phyloP scores from a whole-genome alignment of 345 rosid genomes.

The Salix koriyanagi region DNA sequence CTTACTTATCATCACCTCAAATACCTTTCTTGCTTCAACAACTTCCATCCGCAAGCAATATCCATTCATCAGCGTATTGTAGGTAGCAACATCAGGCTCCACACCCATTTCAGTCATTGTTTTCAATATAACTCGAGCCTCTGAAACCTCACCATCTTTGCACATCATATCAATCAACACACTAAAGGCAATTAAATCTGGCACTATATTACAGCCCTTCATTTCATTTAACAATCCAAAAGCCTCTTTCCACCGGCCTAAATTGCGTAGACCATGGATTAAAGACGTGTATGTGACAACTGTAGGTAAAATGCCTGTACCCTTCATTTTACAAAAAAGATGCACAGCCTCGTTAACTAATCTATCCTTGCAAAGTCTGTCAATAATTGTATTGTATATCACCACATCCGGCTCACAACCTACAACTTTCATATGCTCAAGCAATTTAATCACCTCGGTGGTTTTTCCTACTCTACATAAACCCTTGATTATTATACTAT shows the following conservation, averaged over 20 bases:
- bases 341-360: conserved; percentile 18
- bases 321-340: conserved; percentile 21
- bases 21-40: too few species aligned
- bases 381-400: conserved; percentile 22
- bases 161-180: background rate
- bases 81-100: background rate
- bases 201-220: background rate
- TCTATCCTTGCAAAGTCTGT: conserved; percentile 29
- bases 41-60: too few species aligned
- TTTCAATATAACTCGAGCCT: background rate
- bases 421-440: conserved; percentile 12
- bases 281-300: conserved; percentile 27
- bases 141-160: background rate
- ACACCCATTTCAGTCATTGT: background rate
- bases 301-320: conserved; percentile 20
- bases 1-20: background rate
- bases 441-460: background rate
- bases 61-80: too few species aligned
- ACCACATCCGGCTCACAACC: conserved; percentile 16
- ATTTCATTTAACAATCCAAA: conserved; percentile 15
- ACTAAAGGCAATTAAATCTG: background rate
- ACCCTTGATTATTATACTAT: background rate
- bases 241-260: conserved; percentile 13
- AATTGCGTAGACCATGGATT: conserved; percentile 23
- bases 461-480: background rate